Evolutionary conservation across 306 rosid genomes (phyloP), one percentile per base, ranked within the genome.

Genomic region (Alnus glutinosa): DNA sequence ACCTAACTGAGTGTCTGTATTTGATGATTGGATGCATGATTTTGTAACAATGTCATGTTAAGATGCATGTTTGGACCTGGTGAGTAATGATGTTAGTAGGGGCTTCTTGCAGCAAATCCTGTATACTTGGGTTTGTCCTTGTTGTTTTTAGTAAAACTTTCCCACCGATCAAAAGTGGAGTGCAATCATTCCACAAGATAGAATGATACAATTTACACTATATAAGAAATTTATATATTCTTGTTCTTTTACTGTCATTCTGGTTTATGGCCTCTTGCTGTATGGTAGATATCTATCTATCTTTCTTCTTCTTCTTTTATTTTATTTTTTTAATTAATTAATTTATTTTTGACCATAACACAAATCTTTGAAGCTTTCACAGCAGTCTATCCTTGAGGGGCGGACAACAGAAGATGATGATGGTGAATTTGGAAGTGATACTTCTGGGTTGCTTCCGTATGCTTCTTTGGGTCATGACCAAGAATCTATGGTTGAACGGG

Each of bases 401-500:
- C 70, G 78, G 80, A 70, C 73, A 58, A 75, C 85, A 50, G 93
- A 86, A 72, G 88, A 83, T 78, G 86, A 85, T 49, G 84, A 78
- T 73, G 81, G 55, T 46, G 83, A 82, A 51, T 83, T 59, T 32
- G 89, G 70, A 79, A 87, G 88, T 2, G 88, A 85, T 68, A 69
- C 86, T 82, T 88, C 93, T 39, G 90, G 84, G 82, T 80, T 89
- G 28, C 16, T 59, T 58, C 84, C 94, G 55, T 85, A 84, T 78
- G 76, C 86, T 57, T 87, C 88, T 71, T 73, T 87, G 78, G 79
- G 77, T 80, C 81, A 76, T 79, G 87, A 79, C 62, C 93, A 84
- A 75, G 85, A 76, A 73, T 85, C 92, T 82, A 86, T 77, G 48
- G 77, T 81, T 80, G 86, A 88, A 80, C 89, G 75, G 88, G 98